Conservation (phyloP, 495 filamentous ascomycete genomes). For the Tuber melanosporum region DNA sequence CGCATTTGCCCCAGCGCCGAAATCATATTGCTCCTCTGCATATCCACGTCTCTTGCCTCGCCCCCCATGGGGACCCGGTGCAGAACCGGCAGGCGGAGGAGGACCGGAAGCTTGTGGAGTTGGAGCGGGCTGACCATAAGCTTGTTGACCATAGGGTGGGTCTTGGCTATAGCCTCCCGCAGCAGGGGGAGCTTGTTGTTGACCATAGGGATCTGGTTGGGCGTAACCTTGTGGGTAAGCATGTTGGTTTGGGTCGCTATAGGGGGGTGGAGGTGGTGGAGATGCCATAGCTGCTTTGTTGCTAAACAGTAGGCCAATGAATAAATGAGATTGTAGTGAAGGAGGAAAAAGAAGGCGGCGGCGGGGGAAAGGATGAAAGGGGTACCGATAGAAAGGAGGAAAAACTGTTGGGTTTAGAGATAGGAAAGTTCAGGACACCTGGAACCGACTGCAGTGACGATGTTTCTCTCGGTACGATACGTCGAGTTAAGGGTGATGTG, state of each 20-base stretch:
- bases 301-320: constrained; percentile 4
- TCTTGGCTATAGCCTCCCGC: constrained; percentile 43
- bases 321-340: constrained; percentile 1
- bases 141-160: constrained; percentile 43
- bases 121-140: constrained; percentile 44
- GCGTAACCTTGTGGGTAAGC: constrained; percentile 28
- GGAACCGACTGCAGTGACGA: not conserved
- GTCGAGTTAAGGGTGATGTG: constrained; percentile 28
- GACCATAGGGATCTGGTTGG: constrained; percentile 47
- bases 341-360: not conserved
- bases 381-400: not conserved
- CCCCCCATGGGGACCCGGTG: constrained; percentile 46
- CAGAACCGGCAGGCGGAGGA: constrained; percentile 16
- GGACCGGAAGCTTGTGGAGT: constrained; percentile 38
- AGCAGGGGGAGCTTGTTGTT: constrained; percentile 52
- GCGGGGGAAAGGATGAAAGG: not conserved
- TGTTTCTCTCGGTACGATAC: not conserved
- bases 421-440: constrained; percentile 19
- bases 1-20: constrained; percentile 83
- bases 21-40: constrained; percentile 88
- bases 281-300: constrained; percentile 37
- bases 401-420: constrained; percentile 3
- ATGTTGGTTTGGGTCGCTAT: constrained; percentile 38
- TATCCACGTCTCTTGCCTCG: constrained; percentile 85
- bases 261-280: constrained; percentile 37